Evolutionary conservation across 1,139 yeast genomes (phyloP).

Genomic region (Magnusiomyces starmeri): DNA sequence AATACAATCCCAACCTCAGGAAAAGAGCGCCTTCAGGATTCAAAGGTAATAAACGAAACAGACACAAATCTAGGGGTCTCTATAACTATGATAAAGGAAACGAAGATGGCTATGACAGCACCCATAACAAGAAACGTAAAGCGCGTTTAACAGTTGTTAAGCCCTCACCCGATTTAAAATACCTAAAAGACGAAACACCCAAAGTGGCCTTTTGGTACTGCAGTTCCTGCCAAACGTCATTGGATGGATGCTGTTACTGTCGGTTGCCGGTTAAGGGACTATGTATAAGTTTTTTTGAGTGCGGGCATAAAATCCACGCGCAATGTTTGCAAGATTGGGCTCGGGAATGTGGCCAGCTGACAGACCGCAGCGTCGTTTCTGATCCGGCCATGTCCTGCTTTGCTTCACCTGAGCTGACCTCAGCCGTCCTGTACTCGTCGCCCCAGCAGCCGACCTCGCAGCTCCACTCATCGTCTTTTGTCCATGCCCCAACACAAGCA

Average conservation of each 20-base stretch:
- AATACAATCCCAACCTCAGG: too few relatives aligned
- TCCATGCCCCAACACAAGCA: not conserved
- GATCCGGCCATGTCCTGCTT: too few relatives aligned
- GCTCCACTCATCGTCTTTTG: not conserved
- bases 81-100: too few relatives aligned
- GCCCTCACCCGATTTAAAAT: too few relatives aligned
- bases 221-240: conserved; percentile 54
- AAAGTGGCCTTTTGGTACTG: conserved; percentile 78
- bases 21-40: too few relatives aligned
- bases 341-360: conserved; percentile 30
- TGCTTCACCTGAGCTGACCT: too few relatives aligned
- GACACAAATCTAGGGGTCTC: too few relatives aligned
- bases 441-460: not conserved
- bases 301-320: conserved; percentile 88
- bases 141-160: too few relatives aligned
- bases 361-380: conserved; percentile 1
- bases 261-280: conserved; percentile 71
- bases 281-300: conserved; percentile 56
- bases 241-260: conserved; percentile 73
- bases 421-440: too few relatives aligned
- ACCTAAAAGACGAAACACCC: conserved; percentile 22
- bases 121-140: too few relatives aligned
- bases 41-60: too few relatives aligned
- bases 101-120: too few relatives aligned
- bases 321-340: conserved; percentile 72